These are phyloP conservation scores for Aspergillus phoenicis DNA, from an alignment of 2,329 filamentous ascomycete genomes.

Conservation along the genomic window DNA sequence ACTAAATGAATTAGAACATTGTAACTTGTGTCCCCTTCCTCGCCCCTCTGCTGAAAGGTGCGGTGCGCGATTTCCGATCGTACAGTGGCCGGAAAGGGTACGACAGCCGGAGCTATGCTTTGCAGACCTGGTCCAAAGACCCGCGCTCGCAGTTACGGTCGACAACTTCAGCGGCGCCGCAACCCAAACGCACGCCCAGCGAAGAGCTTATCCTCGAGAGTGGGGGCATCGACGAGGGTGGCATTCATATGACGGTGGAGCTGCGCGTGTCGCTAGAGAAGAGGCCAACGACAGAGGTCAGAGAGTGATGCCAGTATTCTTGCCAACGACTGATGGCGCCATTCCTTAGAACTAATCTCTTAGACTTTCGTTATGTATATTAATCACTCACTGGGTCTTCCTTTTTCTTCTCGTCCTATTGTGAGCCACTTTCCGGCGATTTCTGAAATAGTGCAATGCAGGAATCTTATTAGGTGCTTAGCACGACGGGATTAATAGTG, in stretches of 20 bases:
- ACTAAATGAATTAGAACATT: conserved; percentile 30
- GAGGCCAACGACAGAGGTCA: background rate
- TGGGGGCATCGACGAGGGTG: conserved; percentile 20
- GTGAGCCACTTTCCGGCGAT: background rate
- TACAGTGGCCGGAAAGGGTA: conserved; percentile 47
- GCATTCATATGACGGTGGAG: conserved; percentile 33
- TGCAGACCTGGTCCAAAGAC: conserved; percentile 31
- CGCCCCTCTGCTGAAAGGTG: conserved; percentile 32
- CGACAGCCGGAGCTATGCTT: conserved; percentile 20
- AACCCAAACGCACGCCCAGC: conserved; percentile 26
- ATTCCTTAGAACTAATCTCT: background rate
- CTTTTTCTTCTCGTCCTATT: background rate
- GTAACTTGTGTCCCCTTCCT: conserved; percentile 40
- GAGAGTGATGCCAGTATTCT: background rate
- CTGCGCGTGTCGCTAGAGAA: conserved; percentile 28
- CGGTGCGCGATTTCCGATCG: conserved; percentile 34
- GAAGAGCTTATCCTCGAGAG: conserved; percentile 30
- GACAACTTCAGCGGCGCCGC: conserved; percentile 7
- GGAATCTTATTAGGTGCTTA: background rate
- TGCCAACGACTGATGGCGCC: background rate
- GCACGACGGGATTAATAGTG: background rate
- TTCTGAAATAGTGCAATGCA: background rate
- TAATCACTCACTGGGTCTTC: background rate
- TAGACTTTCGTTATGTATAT: background rate
- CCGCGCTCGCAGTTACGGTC: conserved; percentile 1